Evolutionary conservation across 306 rosid species (phyloP), one percentile per base, ranked within the genome.

Genomic region (Vicia faba): DNA sequence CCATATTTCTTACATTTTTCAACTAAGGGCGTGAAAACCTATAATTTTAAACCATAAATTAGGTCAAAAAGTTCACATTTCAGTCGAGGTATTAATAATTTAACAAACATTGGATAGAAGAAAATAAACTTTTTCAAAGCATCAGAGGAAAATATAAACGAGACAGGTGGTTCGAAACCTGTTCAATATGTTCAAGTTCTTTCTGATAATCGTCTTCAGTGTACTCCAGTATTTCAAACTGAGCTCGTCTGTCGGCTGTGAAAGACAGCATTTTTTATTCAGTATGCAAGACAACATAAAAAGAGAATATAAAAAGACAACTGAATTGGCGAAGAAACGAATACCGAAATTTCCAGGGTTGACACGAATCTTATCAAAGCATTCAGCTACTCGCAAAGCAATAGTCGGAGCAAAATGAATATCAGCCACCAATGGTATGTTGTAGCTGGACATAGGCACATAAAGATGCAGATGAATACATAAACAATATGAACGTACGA

Each of bases 191-290:
- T 83, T 90, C 99, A 76, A 93, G 96, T 79, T 93, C 99, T 79
- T 90, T 90, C 81, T 88, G 89, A 81, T 93, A 93, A 73, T 93
- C 99, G 0, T 93, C 97, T 9, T 93, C 96, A 0, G 97, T 82
- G 87, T 93, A 93, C 82, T 90, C 99, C 41, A 93, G 66, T 70
- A 39, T 15, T 80, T 86, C 97, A 85, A 93, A 93, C 66, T 90
- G 99, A 84, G 99, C 99, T 50, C 99, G 87, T 72, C 99, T 90
- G 74, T 93, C 99, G 74, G 99, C 99, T 93, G 90, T 60, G 70
- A 67, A 64, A 55, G 74, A 74, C 67, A 64, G 67, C 69, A 79
- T 46, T 18, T 46, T 77, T 43, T 78, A 70, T 46, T 63, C 67
- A 73, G 78, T 75, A 59, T 18, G 50, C 49, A 28, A 59, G 11